Evolutionary conservation across 73 alveolate species (phyloP).

Genomic region (Paramecium caudatum): DNA sequence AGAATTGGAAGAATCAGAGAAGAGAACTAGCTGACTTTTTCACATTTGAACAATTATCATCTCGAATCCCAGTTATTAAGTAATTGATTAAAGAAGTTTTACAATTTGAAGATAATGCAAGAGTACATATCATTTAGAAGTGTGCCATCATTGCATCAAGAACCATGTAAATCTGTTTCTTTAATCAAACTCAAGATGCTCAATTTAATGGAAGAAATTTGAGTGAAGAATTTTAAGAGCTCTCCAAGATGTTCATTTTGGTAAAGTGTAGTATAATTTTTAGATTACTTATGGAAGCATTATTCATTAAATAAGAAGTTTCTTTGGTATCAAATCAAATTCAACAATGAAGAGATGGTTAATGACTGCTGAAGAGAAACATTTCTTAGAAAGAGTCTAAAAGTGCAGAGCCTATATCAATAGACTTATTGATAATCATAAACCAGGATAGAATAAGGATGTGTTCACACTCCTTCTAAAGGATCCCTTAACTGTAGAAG

Average conservation of each 20-base stretch:
- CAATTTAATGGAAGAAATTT: background rate
- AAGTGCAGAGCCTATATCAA: background rate
- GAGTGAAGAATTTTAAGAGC: background rate
- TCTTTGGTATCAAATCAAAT: background rate
- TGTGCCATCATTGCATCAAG: conserved; percentile 51
- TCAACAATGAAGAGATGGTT: conserved; percentile 21
- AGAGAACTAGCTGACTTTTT: background rate
- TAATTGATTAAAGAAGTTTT: background rate
- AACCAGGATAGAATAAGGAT: conserved; percentile 19
- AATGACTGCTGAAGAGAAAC: conserved; percentile 1
- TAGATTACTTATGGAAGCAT: conserved; percentile 42
- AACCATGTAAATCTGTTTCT: background rate
- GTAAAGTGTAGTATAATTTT: background rate
- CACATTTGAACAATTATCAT: conserved; percentile 15
- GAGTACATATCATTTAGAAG: background rate
- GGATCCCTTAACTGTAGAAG: background rate
- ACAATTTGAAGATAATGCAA: background rate
- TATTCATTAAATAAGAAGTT: background rate
- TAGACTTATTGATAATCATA: background rate
- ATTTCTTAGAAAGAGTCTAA: background rate
- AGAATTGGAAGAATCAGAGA: conserved; percentile 40
- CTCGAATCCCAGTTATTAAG: background rate
- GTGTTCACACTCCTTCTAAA: background rate
- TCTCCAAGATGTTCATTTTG: background rate
- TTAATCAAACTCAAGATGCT: background rate